phyloP scores from a whole-genome alignment of 108 stramenopile species.

The Cyclostephanos tholiformis region DNA sequence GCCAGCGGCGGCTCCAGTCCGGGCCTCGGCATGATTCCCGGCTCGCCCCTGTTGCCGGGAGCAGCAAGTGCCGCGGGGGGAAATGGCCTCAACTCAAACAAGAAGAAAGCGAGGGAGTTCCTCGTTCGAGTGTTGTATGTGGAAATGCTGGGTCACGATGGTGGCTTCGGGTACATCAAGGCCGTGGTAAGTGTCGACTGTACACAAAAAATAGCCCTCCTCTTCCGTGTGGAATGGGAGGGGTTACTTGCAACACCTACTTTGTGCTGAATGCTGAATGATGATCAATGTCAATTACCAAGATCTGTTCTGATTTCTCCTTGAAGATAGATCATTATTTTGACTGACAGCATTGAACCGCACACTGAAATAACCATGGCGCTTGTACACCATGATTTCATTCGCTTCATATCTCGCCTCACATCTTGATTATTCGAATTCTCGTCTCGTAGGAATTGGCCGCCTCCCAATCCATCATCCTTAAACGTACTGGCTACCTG shows the following conservation, averaged over 20 bases:
- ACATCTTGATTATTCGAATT: not conserved
- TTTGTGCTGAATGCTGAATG: conserved; percentile 7
- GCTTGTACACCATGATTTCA: not conserved
- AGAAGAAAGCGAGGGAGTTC: conserved; percentile 96
- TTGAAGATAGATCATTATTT: conserved; percentile 19
- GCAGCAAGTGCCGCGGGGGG: conserved; percentile 34
- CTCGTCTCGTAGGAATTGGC: conserved; percentile 73
- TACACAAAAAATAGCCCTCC: not conserved
- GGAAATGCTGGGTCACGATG: conserved; percentile 99
- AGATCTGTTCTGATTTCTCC: conserved; percentile 18
- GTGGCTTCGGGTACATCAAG: conserved; percentile 95
- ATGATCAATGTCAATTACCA: conserved; percentile 22
- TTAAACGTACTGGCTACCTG: conserved; percentile 96
- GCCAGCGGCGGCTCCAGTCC: conserved; percentile 21
- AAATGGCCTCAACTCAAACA: conserved; percentile 57
- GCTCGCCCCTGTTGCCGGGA: conserved; percentile 24
- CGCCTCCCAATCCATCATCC: conserved; percentile 86
- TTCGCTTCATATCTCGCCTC: not conserved
- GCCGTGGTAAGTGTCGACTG: conserved; percentile 68
- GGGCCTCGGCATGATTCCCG: conserved; percentile 6
- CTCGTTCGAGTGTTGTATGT: conserved; percentile 97
- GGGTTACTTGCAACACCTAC: conserved; percentile 1
- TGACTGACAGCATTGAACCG: conserved; percentile 9
- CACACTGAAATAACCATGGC: not conserved
- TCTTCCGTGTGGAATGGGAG: conserved; percentile 4